Base-by-base conservation (phyloP, 306 rosid species). In the Lathyrus sativus region DNA sequence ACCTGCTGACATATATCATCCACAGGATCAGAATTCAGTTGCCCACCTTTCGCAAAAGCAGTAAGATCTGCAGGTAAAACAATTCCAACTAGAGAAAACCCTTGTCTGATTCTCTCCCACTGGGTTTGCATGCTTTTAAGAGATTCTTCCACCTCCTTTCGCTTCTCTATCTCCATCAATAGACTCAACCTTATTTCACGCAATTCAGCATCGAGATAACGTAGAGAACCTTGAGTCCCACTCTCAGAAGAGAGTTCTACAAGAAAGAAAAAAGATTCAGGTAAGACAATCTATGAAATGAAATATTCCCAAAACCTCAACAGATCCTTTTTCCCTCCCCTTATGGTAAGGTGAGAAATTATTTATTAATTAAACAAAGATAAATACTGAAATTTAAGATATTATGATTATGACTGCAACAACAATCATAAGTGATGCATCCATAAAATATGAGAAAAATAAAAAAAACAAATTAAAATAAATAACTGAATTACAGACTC, bases 121-220 rank as follows among this genome's bases (percentile, higher is more conserved):
- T 83, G 97, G 81, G 71, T 81, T 79, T 37, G 85, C 81, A 93
- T 67, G 74, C 65, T 74, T 63, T 59, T 76, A 71, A 93, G 78
- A 65, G 87, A 76, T 83, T 93, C 96, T 82, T 93, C 98, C 14
- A 81, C 83, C 81, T 83, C 93, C 84, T 90, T 88, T 48, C 91
- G 88, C 73, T 86, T 88, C 74, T 90, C 97, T 67, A 90, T 84
- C 74, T 93, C 98, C 96, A 85, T 77, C 83, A 85, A 64, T 28
- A 90, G 79, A 63, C 80, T 76, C 86, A 86, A 65, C 79, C 83
- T 88, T 80, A 93, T 86, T 78, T 81, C 96, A 71, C 89, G 67
- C 68, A 86, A 78, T 53, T 93, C 93, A 74, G 82, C 73, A 70
- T 93, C 89, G 60, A 74, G 33, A 67, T 85, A 81, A 67, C 8